Evolutionary conservation across 306 rosid species (phyloP).

Genomic region (Dryas octopetala): DNA sequence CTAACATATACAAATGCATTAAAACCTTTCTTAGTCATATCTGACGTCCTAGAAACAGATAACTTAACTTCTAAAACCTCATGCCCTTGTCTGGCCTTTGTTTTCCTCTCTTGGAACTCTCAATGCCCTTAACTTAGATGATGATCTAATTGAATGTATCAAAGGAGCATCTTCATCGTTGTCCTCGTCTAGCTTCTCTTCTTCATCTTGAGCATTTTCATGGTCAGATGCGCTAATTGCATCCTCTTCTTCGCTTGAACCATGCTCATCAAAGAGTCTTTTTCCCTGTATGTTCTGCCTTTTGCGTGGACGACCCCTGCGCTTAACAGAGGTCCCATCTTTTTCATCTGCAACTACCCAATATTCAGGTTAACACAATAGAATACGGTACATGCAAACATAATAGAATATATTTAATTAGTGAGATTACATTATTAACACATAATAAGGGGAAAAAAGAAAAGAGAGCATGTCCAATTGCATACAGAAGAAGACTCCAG

Average conservation of each 20-base stretch:
- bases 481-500: neutral
- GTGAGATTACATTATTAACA: no score
- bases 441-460: no score
- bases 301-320: constrained; percentile 95
- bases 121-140: constrained; percentile 74
- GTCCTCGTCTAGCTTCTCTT: constrained; percentile 50
- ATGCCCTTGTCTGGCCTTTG: constrained; percentile 41
- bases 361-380: constrained; percentile 11
- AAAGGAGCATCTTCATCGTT: constrained; percentile 77
- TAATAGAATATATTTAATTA: neutral
- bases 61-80: constrained; percentile 38
- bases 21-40: constrained; percentile 16
- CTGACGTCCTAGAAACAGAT: constrained; percentile 58
- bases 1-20: no score
- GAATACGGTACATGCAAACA: neutral
- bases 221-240: constrained; percentile 82
- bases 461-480: neutral
- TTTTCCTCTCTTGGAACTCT: constrained; percentile 65
- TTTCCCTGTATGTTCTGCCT: constrained; percentile 60
- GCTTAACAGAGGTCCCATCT: constrained; percentile 62
- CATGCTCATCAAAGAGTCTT: constrained; percentile 83
- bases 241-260: constrained; percentile 86
- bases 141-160: constrained; percentile 68
- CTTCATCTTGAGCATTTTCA: constrained; percentile 64
- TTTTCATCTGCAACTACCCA: constrained; percentile 69